These are phyloP conservation scores for Phascolomyces articulosus DNA, from an alignment of 371 early-diverging fungal genomes.

Conservation along the genomic window DNA sequence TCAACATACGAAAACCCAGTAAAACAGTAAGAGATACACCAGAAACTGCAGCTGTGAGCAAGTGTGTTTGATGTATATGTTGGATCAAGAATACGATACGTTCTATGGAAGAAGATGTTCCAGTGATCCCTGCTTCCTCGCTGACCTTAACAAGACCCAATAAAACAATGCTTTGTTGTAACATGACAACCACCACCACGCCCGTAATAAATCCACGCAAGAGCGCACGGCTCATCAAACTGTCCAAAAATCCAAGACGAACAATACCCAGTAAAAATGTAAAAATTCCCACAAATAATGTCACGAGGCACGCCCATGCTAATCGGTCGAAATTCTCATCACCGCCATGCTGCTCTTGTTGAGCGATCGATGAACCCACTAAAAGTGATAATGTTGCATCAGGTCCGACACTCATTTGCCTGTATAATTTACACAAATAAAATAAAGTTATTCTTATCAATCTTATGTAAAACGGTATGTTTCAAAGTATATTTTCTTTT, in stretches of 20 bases:
- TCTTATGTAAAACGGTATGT: too few species aligned
- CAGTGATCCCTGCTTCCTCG: slow-evolving; percentile 56
- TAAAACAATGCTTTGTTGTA: slow-evolving; percentile 81
- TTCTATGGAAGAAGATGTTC: slow-evolving; percentile 74
- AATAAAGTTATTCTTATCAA: too few species aligned
- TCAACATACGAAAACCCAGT: slow-evolving; percentile 57
- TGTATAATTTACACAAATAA: too few species aligned
- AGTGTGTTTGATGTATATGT: slow-evolving; percentile 62
- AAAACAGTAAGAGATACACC: slow-evolving; percentile 70
- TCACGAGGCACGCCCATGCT: slow-evolving; percentile 73
- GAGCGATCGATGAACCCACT: slow-evolving; percentile 77
- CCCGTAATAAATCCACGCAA: slow-evolving; percentile 93
- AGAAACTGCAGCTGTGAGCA: slow-evolving; percentile 71
- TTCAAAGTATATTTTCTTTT: too few species aligned
- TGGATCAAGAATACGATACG: slow-evolving; percentile 64
- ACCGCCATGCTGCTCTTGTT: slow-evolving; percentile 50
- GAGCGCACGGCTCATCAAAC: slow-evolving; percentile 88
- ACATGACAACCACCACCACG: slow-evolving; percentile 86
- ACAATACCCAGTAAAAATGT: slow-evolving; percentile 91
- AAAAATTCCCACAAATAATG: slow-evolving; percentile 88
- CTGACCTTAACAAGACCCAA: slow-evolving; percentile 66
- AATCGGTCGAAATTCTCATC: slow-evolving; percentile 46
- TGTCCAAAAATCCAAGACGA: slow-evolving; percentile 94
- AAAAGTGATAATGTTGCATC: slow-evolving; percentile 91
- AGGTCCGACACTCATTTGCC: slow-evolving; percentile 88